Base-by-base conservation (phyloP, 768 basidiomycete genomes). In the Boletus tomentosulus region DNA sequence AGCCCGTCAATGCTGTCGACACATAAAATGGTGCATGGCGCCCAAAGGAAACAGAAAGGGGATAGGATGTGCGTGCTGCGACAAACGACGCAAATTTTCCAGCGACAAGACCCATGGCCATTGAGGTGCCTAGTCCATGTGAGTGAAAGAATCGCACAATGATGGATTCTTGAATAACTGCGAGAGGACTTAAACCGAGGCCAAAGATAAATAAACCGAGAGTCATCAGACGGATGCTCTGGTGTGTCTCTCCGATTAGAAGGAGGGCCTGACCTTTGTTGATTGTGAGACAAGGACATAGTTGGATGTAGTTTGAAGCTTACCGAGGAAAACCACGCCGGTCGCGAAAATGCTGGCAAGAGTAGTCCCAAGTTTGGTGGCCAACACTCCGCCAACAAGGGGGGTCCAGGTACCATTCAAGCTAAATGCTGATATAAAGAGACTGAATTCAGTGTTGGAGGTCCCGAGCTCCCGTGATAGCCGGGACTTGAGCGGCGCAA, bases 131-230 rank as follows among this genome's bases (percentile, higher is more conserved):
- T 1, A 92, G 74, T 2, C 87, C 87, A 64, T 84, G 86, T 0
- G 83, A 79, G 57, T 79, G 81, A 74, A 90, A 92, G 72, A 88
- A 88, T 25, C 86, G 85, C 41, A 90, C 86, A 48, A 92, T 88
- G 58, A 91, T 90, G 6, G 86, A 86, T 67, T 92, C 90, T 71
- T 88, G 91, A 1, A 87, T 84, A 7, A 93, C 90, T 1, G 89
- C 83, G 6, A 93, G 73, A 1, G 91, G 91, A 59, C 86, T 85
- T 42, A 89, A 76, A 3, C 89, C 90, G 3, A 92, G 72, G 7
- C 90, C 91, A 62, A 88, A 92, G 41, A 90, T 71, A 59, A 90
- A 90, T 54, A 92, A 75, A 2, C 90, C 91, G 22, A 86, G 62
- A 3, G 83, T 78, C 87, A 91, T 90, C 25, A 84, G 50, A 12